Evolutionary conservation across 2,329 filamentous ascomycete genomes (phyloP), one percentile per base, ranked within the genome.

Genomic region (Nemania bipapillata): DNA sequence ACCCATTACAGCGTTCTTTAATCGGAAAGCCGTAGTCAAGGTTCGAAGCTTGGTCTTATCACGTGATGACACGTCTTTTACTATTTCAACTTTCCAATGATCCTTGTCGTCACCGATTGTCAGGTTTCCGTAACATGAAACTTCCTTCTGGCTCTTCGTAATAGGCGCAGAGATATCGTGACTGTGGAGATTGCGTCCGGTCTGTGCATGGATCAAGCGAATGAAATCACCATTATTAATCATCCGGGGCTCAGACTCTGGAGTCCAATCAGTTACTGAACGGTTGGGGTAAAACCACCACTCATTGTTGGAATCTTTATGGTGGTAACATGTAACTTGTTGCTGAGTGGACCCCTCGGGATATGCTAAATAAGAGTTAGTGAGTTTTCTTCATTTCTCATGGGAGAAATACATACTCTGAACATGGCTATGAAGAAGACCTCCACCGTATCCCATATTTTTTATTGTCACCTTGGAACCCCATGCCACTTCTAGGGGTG

Each of bases 221-320:
- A 99, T 88, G 66, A 88, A 83, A 76, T 92, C 88, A 70, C 91
- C 90, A 78, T 99, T 90, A 17, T 87, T 90, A 74, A 97, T 88
- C 78, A 91, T 97, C 70, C 93, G 85, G 40, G 91, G 89, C 66
- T 89, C 86, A n/a, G 84, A 89, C 68, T 92, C 89, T 4, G 88
- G 82, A 75, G 94, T 86, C 77, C 90, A 97, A 20, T 92, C 90
- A 26, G 86, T 82, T 67, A 97, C 88, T 62, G 86, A 82, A 71
- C 96, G 92, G 83, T 95, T 97, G 28, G 96, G 96, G 80, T 97
- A 97, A 82, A 99, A 94, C 83, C 96, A 97, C 96, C 96, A 99
- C 80, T 99, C 96, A 80, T 99, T 99, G 88, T 99, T 99, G 80
- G 95, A 87, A 85, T 99, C 96, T 81, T 99, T 99, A 86, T 99